These are phyloP conservation scores for Amanita fuliginea DNA, from an alignment of 768 basidiomycete species.

Conservation along the genomic window DNA sequence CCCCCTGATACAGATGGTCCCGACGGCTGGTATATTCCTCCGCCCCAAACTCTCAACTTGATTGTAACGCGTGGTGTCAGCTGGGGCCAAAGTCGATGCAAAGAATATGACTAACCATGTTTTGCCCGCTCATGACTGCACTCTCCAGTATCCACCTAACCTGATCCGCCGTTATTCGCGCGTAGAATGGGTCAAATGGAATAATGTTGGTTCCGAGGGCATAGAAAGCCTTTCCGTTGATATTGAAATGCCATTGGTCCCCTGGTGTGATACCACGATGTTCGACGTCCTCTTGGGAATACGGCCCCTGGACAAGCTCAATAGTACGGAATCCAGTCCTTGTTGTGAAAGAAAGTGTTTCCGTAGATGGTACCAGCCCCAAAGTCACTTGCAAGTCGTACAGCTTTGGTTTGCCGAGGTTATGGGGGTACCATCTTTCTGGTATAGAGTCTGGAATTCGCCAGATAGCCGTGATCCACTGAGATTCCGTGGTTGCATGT, in stretches of 20 bases:
- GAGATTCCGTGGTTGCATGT: slow-evolving; percentile 17
- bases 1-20: slow-evolving; percentile 27
- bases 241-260: slow-evolving; percentile 50
- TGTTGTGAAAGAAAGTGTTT: slow-evolving; percentile 25
- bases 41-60: slow-evolving; percentile 51
- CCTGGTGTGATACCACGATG: slow-evolving; percentile 43
- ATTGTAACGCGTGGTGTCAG: neutral
- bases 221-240: slow-evolving; percentile 48
- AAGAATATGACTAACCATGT: slow-evolving; percentile 33
- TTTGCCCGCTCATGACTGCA: slow-evolving; percentile 42
- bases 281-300: slow-evolving; percentile 30
- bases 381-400: slow-evolving; percentile 40
- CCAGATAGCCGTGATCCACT: slow-evolving; percentile 33
- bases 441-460: slow-evolving; percentile 33
- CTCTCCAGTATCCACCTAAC: slow-evolving; percentile 48
- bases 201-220: slow-evolving; percentile 47
- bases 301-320: slow-evolving; percentile 36
- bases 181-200: slow-evolving; percentile 51
- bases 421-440: slow-evolving; percentile 43
- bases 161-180: slow-evolving; percentile 35
- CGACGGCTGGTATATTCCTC: slow-evolving; percentile 41
- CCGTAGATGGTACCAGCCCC: slow-evolving; percentile 13
- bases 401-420: slow-evolving; percentile 42
- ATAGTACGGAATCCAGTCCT: slow-evolving; percentile 53
- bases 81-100: neutral